Conservation (phyloP, 805 yeast species). For the Teunomyces atbi region DNA sequence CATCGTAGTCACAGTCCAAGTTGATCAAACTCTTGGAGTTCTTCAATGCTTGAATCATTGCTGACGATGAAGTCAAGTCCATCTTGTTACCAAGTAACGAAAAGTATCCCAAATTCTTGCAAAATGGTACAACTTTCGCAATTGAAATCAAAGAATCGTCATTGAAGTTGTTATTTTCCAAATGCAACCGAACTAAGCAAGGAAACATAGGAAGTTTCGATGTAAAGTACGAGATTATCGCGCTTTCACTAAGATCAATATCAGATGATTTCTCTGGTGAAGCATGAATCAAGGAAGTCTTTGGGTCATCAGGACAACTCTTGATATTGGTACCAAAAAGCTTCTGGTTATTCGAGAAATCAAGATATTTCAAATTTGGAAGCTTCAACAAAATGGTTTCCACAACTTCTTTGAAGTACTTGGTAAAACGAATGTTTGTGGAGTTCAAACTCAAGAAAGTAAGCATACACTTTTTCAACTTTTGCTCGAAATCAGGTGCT, state of each 20-base stretch:
- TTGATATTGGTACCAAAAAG: constrained; percentile 52
- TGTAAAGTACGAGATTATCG: constrained; percentile 53
- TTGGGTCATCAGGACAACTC: neutral
- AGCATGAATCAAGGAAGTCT: neutral
- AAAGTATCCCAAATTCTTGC: constrained; percentile 63
- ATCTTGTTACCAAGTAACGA: constrained; percentile 65
- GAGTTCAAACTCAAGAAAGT: constrained; percentile 62
- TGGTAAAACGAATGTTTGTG: constrained; percentile 54
- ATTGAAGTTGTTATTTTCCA: constrained; percentile 65
- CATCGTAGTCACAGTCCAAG: constrained; percentile 66
- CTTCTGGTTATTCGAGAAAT: constrained; percentile 66
- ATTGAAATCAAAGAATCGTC: constrained; percentile 56
- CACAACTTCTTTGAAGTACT: constrained; percentile 47
- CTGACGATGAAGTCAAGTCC: constrained; percentile 58
- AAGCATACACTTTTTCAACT: constrained; percentile 22
- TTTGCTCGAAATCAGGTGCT: constrained; percentile 16
- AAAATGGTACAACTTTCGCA: constrained; percentile 67
- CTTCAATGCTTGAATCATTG: constrained; percentile 69
- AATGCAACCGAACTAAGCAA: constrained; percentile 60
- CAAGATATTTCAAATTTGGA: constrained; percentile 67
- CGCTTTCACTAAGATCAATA: constrained; percentile 5
- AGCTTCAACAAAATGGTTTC: constrained; percentile 51
- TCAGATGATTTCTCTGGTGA: neutral
- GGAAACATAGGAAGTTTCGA: constrained; percentile 68
- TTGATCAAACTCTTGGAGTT: constrained; percentile 64